These are phyloP conservation scores for Suhomyces panamericanus DNA, from an alignment of 1,139 yeast genomes.

Conservation along the genomic window DNA sequence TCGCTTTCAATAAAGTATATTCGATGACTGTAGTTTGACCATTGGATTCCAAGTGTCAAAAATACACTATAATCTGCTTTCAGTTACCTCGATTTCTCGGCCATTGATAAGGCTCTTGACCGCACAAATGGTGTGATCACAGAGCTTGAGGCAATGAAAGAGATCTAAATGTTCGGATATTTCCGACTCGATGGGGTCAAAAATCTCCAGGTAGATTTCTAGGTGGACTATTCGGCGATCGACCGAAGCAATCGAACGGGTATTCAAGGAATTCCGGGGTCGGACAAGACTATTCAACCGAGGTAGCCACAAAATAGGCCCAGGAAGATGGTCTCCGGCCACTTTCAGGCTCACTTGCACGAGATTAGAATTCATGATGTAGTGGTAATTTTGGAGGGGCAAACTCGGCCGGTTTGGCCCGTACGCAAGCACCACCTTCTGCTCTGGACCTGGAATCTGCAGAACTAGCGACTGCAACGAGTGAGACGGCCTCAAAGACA, in stretches of 20 bases:
- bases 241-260: not conserved
- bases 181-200: slow-evolving; percentile 11
- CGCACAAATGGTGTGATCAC: slow-evolving; percentile 16
- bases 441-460: slow-evolving; percentile 1
- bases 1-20: too few species aligned
- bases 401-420: not conserved
- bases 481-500: not conserved
- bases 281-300: slow-evolving; percentile 14
- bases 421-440: slow-evolving; percentile 10
- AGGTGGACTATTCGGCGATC: not conserved
- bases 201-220: slow-evolving; percentile 5
- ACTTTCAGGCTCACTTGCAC: not conserved
- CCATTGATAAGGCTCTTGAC: slow-evolving; percentile 11
- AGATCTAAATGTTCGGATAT: slow-evolving; percentile 18
- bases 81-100: slow-evolving; percentile 2
- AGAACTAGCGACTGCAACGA: slow-evolving; percentile 7
- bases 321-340: slow-evolving; percentile 4
- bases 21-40: too few species aligned
- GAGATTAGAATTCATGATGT: slow-evolving; percentile 16
- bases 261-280: not conserved
- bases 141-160: slow-evolving; percentile 15
- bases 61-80: not conserved
- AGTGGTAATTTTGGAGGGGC: slow-evolving; percentile 6
- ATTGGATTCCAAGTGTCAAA: too few species aligned
- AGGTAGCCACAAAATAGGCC: slow-evolving; percentile 25